A percentile compares a stretch with the other conserved stretches of the same genome.
Conservation (phyloP, 768 basidiomycete species). For the Punctularia strigosozonata region DNA sequence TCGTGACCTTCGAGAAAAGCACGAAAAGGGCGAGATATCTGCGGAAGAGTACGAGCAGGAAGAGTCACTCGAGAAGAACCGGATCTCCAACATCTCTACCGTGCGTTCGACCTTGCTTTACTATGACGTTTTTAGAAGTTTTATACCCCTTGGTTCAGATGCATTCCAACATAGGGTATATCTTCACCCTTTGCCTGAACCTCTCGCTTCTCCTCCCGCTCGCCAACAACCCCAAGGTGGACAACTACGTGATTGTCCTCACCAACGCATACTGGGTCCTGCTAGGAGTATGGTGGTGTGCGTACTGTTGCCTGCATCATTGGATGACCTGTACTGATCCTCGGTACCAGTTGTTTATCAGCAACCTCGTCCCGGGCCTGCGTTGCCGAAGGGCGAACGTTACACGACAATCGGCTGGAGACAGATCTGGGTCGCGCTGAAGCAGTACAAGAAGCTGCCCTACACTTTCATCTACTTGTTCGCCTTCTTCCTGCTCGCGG, state of each 20-base stretch:
- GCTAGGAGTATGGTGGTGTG: conserved; percentile 83
- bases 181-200: conserved; percentile 52
- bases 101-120: conserved; percentile 25
- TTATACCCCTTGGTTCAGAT: conserved; percentile 25
- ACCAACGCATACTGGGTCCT: conserved; percentile 71
- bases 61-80: conserved; percentile 74
- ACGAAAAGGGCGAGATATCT: conserved; percentile 45
- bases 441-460: conserved; percentile 67
- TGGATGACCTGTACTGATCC: neutral
- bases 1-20: conserved; percentile 39
- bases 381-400: conserved; percentile 62
- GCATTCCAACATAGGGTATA: conserved; percentile 70
- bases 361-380: conserved; percentile 71
- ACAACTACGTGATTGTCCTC: conserved; percentile 64
- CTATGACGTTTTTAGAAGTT: neutral
- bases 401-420: conserved; percentile 84
- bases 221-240: conserved; percentile 41
- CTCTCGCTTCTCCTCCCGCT: conserved; percentile 60
- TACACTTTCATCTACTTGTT: conserved; percentile 76
- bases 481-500: conserved; percentile 68
- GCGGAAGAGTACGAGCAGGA: conserved; percentile 58
- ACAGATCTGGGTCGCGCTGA: conserved; percentile 70
- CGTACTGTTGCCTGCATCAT: conserved; percentile 17
- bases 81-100: conserved; percentile 77
- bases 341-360: conserved; percentile 59